Base-by-base conservation (phyloP, 805 yeast genomes). In the Dipodascus geniculatus region DNA sequence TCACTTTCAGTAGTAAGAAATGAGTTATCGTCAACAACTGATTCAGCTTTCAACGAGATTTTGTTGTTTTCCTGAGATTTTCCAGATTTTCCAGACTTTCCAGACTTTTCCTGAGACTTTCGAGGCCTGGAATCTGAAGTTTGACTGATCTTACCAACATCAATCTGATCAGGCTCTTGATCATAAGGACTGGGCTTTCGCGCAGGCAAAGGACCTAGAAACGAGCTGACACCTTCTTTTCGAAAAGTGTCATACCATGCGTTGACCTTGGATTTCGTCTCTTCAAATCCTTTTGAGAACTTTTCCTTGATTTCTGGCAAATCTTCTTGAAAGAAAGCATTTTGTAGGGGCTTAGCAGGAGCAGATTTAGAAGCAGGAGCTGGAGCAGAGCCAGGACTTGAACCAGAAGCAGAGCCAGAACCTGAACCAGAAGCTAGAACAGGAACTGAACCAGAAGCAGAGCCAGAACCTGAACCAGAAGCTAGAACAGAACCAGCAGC, bases 171-270 rank as follows among this genome's bases (percentile, higher is more conserved):
- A 0, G 83, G 83, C 51, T 80, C 85, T 48, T 77, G 79, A 57
- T 79, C 83, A 53, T 67, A 71, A 35, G 60, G 59, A 64, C 73
- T 60, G 61, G 61, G 59, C 50, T 57, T 55, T 22, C 54, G 52
- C 24, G 53, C 51, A 2, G 28, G 33, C 19, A 33, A 51, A 11
- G 44, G 44, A n/a, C 44, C 44, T 31, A 20, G 22, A 50, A 38
- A 14, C 53, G 50, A 54, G 28, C 53, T 74, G n/a, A 75, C 76
- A 6, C 65, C 56, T 61, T 74, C 77, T 71, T 80, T 81, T 31
- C 82, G 76, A 54, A 87, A 63, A 16, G 82, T 86, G 56, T 79
- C 79, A 50, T 87, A 80, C 96, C 96, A 89, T 16, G 82, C 77
- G 57, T 85, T 83, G 55, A 89, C 79, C 53, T 84, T 83, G 49